Evolutionary conservation across 495 filamentous ascomycete genomes (phyloP).

Genomic region (Lentithecium fluviatile): DNA sequence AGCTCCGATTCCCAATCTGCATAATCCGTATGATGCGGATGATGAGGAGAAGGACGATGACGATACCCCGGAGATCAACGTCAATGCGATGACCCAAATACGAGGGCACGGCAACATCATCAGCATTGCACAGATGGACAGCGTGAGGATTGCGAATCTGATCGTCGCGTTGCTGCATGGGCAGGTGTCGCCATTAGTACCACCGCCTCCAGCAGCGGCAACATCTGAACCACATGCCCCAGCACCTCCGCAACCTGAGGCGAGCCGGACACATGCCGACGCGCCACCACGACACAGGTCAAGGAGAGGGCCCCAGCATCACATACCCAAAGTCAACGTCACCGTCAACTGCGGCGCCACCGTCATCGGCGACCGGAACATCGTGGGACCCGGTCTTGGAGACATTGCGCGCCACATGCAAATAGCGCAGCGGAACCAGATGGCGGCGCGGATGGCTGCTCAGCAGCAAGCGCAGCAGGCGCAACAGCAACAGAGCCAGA

Average conservation of each 20-base stretch:
- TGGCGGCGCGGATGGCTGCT: too few species aligned
- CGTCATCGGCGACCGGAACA: conserved; percentile 24
- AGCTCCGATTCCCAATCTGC: conserved; percentile 8
- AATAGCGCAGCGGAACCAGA: background rate
- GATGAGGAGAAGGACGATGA: conserved; percentile 14
- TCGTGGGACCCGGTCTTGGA: conserved; percentile 6
- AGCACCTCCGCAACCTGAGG: too few species aligned
- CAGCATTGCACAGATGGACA: conserved; percentile 1
- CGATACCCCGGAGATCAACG: conserved; percentile 6
- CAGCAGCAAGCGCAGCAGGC: background rate
- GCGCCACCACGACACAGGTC: background rate
- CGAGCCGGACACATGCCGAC: too few species aligned
- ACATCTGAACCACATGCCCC: too few species aligned
- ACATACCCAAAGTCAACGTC: conserved; percentile 9
- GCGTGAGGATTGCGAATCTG: conserved; percentile 1
- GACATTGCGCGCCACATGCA: conserved; percentile 15
- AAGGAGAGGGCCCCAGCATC: background rate
- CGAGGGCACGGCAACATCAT: conserved; percentile 24
- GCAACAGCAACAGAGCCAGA: background rate
- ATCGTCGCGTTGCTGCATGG: background rate
- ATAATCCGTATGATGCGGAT: conserved; percentile 6
- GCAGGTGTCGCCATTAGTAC: background rate
- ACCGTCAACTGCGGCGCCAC: conserved; percentile 25
- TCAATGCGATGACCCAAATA: conserved; percentile 22
- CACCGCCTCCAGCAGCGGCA: background rate